A percentile compares a stretch with the other conserved stretches of the same genome.
These are phyloP conservation scores for Fusarium anthophilum DNA, from an alignment of 2,329 filamentous ascomycete genomes.

Conservation along the genomic window DNA sequence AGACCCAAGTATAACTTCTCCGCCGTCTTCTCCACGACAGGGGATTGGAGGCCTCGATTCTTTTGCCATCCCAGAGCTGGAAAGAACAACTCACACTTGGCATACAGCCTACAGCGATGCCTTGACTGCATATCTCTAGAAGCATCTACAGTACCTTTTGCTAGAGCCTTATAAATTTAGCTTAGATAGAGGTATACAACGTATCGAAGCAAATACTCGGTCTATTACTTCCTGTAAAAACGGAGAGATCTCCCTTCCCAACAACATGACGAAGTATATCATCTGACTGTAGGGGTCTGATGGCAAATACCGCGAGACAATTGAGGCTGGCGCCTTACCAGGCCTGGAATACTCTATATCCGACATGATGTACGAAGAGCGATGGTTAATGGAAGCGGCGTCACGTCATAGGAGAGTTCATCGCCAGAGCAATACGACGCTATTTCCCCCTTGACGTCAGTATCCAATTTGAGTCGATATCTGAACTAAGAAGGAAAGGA, in stretches of 20 bases:
- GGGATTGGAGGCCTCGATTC: background rate
- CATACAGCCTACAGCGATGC: background rate
- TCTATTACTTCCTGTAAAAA: background rate
- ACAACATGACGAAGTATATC: background rate
- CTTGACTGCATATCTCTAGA: background rate
- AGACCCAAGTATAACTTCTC: background rate
- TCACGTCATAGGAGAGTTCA: background rate
- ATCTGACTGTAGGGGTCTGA: background rate
- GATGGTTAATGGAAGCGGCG: background rate
- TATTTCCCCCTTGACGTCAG: background rate
- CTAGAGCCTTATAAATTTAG: background rate
- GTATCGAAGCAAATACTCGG: background rate
- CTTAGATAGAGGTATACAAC: background rate
- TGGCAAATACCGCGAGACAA: background rate
- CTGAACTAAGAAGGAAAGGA: background rate
- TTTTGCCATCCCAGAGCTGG: background rate
- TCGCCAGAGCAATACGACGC: background rate
- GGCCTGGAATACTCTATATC: background rate
- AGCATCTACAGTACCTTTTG: background rate
- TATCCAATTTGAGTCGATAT: background rate
- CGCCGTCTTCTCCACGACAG: background rate
- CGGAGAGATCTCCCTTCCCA: background rate
- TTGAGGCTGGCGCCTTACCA: background rate
- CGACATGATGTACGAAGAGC: background rate
- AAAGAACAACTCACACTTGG: background rate